A percentile compares a stretch with the other conserved stretches of the same genome.
Conservation (phyloP, 2,329 filamentous ascomycete species). For the Hymenotorrendiella dingleyae region DNA sequence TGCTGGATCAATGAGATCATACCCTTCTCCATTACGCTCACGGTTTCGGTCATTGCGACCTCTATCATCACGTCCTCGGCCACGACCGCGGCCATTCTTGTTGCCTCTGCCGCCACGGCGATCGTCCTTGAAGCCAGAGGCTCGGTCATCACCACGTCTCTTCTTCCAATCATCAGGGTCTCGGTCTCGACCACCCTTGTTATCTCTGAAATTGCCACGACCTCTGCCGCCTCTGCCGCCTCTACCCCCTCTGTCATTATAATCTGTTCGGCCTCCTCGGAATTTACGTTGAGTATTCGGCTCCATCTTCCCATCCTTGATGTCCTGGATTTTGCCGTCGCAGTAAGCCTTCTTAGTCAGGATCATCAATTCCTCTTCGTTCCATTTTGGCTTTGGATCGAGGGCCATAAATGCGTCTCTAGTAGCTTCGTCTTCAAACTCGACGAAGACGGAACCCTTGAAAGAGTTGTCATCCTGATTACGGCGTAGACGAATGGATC, state of each 20-base stretch:
- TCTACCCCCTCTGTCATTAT: constrained; percentile 27
- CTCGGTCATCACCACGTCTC: constrained; percentile 56
- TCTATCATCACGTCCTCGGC: constrained; percentile 37
- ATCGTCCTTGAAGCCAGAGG: constrained; percentile 46
- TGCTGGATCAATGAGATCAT: constrained; percentile 6
- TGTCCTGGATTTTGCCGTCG: constrained; percentile 67
- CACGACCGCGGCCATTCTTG: constrained; percentile 36
- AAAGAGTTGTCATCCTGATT: constrained; percentile 61
- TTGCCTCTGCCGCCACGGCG: constrained; percentile 26
- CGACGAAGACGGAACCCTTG: constrained; percentile 96
- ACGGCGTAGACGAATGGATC: constrained; percentile 82
- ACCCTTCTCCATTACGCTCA: constrained; percentile 31
- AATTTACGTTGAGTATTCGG: constrained; percentile 37
- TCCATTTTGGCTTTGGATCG: constrained; percentile 79
- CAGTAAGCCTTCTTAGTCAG: constrained; percentile 88
- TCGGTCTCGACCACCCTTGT: constrained; percentile 27
- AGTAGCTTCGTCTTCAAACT: constrained; percentile 75
- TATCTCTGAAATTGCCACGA: constrained; percentile 4
- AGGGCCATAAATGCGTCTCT: constrained; percentile 74
- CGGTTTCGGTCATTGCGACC: constrained; percentile 32
- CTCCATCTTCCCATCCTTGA: constrained; percentile 63
- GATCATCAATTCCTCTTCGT: constrained; percentile 63
- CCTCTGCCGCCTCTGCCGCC: constrained; percentile 32
- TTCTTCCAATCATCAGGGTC: constrained; percentile 58
- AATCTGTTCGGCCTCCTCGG: constrained; percentile 2